These are phyloP conservation scores for Xylaria hypoxylon DNA, from an alignment of 2,329 filamentous ascomycete genomes.

Conservation along the genomic window DNA sequence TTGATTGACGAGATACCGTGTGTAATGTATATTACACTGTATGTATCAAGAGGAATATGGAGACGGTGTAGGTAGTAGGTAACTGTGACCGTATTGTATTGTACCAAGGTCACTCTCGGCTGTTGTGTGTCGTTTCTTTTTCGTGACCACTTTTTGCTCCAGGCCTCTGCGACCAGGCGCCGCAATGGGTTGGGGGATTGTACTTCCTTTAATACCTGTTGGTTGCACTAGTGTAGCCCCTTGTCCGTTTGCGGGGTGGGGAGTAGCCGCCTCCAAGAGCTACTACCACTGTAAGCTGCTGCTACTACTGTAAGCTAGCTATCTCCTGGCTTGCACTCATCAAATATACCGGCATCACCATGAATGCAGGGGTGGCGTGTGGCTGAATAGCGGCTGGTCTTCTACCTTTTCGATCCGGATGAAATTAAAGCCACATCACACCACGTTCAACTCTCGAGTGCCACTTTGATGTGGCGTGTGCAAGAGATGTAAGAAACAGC, in stretches of 20 bases:
- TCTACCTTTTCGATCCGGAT: not conserved
- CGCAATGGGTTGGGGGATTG: conserved; percentile 49
- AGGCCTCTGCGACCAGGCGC: conserved; percentile 39
- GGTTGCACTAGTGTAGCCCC: conserved; percentile 41
- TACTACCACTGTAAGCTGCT: no score
- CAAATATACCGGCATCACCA: no score
- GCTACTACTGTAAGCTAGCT: no score
- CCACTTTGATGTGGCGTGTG: conserved; percentile 16
- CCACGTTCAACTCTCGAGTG: conserved; percentile 21
- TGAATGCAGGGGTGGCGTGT: conserved; percentile 24
- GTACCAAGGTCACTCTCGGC: not conserved
- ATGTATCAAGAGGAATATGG: not conserved
- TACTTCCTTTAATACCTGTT: conserved; percentile 53
- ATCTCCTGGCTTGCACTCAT: no score
- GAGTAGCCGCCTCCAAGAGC: conserved; percentile 26
- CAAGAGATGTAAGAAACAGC: conserved; percentile 2
- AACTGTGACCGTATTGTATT: conserved; percentile 14
- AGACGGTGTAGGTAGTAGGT: not conserved
- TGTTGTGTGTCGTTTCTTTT: not conserved
- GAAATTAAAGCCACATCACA: conserved; percentile 23
- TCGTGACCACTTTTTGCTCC: conserved; percentile 17
- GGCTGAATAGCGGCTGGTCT: conserved; percentile 6
- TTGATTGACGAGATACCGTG: not conserved
- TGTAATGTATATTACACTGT: no score
- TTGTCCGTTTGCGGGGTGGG: conserved; percentile 49